These are phyloP conservation scores for Phytophthora tubulina DNA, from an alignment of 352 stramenopile species.

Conservation along the genomic window DNA sequence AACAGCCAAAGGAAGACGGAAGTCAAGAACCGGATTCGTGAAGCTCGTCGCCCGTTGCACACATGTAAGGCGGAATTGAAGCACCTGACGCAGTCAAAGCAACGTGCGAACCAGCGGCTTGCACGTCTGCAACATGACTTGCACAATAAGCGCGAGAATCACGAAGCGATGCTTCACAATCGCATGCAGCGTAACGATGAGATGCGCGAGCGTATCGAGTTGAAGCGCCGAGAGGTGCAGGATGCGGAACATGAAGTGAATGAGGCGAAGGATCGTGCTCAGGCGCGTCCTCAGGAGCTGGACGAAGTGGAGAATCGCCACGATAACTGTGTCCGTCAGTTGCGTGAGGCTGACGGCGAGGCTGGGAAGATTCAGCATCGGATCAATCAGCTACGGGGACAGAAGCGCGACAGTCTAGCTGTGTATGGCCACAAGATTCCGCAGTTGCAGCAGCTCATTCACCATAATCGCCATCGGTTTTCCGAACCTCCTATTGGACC, in stretches of 20 bases:
- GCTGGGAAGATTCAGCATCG: constrained; percentile 54
- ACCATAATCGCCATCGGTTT: constrained; percentile 76
- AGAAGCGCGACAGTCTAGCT: constrained; percentile 69
- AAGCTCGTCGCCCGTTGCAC: constrained; percentile 71
- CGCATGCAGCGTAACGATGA: constrained; percentile 67
- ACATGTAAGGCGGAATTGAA: constrained; percentile 76
- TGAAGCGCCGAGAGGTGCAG: constrained; percentile 55
- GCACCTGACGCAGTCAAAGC: constrained; percentile 58
- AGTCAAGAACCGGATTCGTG: constrained; percentile 69
- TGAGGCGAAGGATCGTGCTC: constrained; percentile 42
- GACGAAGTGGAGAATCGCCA: constrained; percentile 72
- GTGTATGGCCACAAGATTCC: constrained; percentile 78
- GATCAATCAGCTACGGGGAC: constrained; percentile 54
- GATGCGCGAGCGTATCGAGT: constrained; percentile 65
- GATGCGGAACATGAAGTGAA: constrained; percentile 54
- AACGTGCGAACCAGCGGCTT: constrained; percentile 63
- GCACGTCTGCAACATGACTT: constrained; percentile 61
- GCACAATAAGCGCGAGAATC: constrained; percentile 58
- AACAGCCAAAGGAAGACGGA: constrained; percentile 61
- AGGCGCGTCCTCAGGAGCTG: constrained; percentile 42
- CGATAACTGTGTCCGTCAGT: constrained; percentile 61
- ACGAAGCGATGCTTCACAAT: constrained; percentile 67
- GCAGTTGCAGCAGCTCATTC: constrained; percentile 79
- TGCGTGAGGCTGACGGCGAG: constrained; percentile 69
- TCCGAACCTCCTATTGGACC: constrained; percentile 74